Evolutionary conservation across 1,139 yeast genomes (phyloP).

Genomic region (Protomyces inundatus): DNA sequence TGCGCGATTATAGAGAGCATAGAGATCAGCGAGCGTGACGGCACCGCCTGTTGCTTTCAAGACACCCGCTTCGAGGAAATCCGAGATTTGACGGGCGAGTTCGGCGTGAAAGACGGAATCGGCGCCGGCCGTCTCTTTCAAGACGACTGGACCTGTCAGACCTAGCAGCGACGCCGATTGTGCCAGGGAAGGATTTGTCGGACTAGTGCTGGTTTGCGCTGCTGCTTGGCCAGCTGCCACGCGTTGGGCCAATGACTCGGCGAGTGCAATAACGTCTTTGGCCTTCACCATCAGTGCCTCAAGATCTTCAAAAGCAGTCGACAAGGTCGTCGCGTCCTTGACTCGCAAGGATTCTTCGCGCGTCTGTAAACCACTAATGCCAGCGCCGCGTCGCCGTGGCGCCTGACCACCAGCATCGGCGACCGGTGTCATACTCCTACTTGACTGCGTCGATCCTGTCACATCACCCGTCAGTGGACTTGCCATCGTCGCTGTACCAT

Average conservation of each 20-base stretch:
- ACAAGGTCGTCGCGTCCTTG: conserved; percentile 58
- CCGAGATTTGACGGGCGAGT: conserved; percentile 55
- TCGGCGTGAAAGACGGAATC: conserved; percentile 45
- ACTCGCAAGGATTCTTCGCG: conserved; percentile 54
- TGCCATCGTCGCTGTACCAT: not conserved
- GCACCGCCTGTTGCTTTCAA: conserved; percentile 51
- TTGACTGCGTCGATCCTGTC: conserved; percentile 29
- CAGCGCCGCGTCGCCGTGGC: conserved; percentile 39
- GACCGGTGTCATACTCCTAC: not conserved
- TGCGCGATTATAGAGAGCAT: conserved; percentile 56
- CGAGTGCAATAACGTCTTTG: conserved; percentile 58
- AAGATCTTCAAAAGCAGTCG: conserved; percentile 68
- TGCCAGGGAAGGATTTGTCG: conserved; percentile 35
- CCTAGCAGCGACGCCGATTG: conserved; percentile 38
- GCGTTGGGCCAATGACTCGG: conserved; percentile 47
- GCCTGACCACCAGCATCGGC: conserved; percentile 9
- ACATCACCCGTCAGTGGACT: not conserved
- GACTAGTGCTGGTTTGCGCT: not conserved
- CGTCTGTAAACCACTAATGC: conserved; percentile 68
- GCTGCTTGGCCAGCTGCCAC: conserved; percentile 30
- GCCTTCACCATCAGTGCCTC: conserved; percentile 74
- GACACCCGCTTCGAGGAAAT: conserved; percentile 47
- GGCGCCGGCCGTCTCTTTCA: conserved; percentile 40
- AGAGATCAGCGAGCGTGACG: conserved; percentile 56
- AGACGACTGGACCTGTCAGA: conserved; percentile 38